phyloP scores from a whole-genome alignment of 495 filamentous ascomycete genomes.

The Tuber brumale region DNA sequence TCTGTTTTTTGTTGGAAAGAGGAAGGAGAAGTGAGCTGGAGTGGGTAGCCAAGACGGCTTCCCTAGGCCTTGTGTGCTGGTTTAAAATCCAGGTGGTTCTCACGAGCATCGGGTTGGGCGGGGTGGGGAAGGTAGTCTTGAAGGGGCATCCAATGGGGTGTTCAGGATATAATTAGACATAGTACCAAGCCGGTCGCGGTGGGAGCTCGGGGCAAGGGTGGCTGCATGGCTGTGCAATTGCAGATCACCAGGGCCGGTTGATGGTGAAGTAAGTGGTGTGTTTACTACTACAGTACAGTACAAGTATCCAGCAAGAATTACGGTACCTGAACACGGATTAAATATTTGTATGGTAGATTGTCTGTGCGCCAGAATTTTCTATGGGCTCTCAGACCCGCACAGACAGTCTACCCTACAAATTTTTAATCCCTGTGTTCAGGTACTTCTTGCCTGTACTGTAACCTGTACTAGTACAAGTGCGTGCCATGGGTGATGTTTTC shows the following conservation, averaged over 20 bases:
- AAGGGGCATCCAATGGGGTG: background rate
- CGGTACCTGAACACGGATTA: too few relatives aligned
- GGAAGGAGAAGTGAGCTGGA: background rate
- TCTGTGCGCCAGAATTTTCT: too few relatives aligned
- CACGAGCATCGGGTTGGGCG: background rate
- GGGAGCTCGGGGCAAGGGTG: background rate
- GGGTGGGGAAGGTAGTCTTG: background rate
- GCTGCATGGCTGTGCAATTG: background rate
- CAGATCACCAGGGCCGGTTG: background rate
- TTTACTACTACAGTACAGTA: too few relatives aligned
- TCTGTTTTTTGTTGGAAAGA: background rate
- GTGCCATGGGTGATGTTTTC: too few relatives aligned
- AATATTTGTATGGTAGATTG: too few relatives aligned
- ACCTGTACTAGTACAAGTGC: too few relatives aligned
- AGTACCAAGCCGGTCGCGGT: background rate
- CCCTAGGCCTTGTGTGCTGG: background rate
- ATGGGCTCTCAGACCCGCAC: too few relatives aligned
- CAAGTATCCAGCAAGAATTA: too few relatives aligned
- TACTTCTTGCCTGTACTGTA: too few relatives aligned
- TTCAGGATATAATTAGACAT: background rate
- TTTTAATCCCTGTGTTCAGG: too few relatives aligned
- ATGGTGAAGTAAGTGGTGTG: background rate
- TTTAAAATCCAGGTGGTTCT: background rate
- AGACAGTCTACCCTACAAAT: too few relatives aligned
- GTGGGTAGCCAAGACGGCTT: background rate